Evolutionary conservation across 768 basidiomycete species (phyloP).

Genomic region (Lactifluus pinguis): DNA sequence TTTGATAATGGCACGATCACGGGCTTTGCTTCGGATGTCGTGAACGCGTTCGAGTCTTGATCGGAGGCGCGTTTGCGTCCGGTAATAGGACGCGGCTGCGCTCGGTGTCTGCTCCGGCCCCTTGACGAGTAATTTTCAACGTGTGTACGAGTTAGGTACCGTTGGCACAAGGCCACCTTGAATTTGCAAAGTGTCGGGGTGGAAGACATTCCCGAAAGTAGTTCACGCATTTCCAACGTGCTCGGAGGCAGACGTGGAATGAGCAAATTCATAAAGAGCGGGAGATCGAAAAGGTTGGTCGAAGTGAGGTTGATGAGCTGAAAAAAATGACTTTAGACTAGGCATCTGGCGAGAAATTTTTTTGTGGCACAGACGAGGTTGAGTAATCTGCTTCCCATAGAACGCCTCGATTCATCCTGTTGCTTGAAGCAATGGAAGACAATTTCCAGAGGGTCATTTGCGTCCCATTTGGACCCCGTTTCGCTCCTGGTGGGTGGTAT

Average conservation of each 20-base stretch:
- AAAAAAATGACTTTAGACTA: background rate
- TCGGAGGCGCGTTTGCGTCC: constrained; percentile 9
- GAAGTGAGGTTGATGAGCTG: constrained; percentile 30
- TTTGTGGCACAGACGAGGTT: constrained; percentile 23
- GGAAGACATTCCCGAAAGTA: constrained; percentile 24
- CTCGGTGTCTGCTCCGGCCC: constrained; percentile 20
- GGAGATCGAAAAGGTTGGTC: constrained; percentile 26
- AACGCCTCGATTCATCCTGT: constrained; percentile 15
- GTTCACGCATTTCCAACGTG: constrained; percentile 15
- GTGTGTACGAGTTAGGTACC: constrained; percentile 17
- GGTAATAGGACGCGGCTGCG: constrained; percentile 22
- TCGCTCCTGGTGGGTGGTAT: constrained; percentile 46
- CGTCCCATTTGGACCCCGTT: constrained; percentile 45
- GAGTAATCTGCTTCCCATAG: constrained; percentile 25
- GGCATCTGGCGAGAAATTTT: background rate
- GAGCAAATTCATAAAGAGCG: constrained; percentile 27
- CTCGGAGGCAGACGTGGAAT: constrained; percentile 23
- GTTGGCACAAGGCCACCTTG: constrained; percentile 25
- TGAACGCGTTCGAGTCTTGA: background rate
- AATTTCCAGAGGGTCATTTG: constrained; percentile 41
- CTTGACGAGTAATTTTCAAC: background rate
- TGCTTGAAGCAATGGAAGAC: constrained; percentile 26
- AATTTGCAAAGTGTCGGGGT: constrained; percentile 22
- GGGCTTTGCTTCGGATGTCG: background rate
- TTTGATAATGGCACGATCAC: background rate